These are phyloP conservation scores for Diaporthe helianthi DNA, from an alignment of 2,329 filamentous ascomycete genomes.

Conservation along the genomic window DNA sequence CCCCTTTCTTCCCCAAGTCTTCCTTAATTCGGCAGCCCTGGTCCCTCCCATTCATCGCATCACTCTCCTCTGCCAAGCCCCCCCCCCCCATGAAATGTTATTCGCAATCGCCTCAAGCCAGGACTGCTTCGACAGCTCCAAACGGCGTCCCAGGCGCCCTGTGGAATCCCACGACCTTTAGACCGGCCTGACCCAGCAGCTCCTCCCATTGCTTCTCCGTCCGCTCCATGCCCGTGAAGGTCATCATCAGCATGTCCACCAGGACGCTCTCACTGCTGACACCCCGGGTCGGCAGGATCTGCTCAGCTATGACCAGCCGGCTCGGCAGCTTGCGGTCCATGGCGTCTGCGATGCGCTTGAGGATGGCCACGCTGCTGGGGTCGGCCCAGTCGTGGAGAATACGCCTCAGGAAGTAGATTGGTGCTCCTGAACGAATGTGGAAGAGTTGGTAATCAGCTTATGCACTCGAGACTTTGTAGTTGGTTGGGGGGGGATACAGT, in stretches of 20 bases:
- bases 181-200: constrained; percentile 20
- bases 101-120: not conserved
- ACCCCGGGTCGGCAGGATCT: constrained; percentile 33
- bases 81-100: too few relatives aligned
- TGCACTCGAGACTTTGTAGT: not conserved
- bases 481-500: too few relatives aligned
- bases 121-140: constrained; percentile 16
- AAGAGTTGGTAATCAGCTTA: not conserved
- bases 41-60: not conserved
- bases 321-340: constrained; percentile 34
- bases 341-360: constrained; percentile 28
- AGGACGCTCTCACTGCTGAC: constrained; percentile 4
- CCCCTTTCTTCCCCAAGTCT: not conserved
- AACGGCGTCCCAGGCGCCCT: constrained; percentile 10
- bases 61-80: not conserved
- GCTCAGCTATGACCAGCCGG: constrained; percentile 37
- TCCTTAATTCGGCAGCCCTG: too few relatives aligned
- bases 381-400: constrained; percentile 37
- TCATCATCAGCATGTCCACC: constrained; percentile 37
- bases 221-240: constrained; percentile 35
- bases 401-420: constrained; percentile 37
- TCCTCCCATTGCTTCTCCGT: constrained; percentile 25
- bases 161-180: constrained; percentile 1
- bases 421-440: constrained; percentile 32
- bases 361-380: constrained; percentile 18